Evolutionary conservation across 768 basidiomycete genomes (phyloP).

Genomic region (Agrocybe pediades): DNA sequence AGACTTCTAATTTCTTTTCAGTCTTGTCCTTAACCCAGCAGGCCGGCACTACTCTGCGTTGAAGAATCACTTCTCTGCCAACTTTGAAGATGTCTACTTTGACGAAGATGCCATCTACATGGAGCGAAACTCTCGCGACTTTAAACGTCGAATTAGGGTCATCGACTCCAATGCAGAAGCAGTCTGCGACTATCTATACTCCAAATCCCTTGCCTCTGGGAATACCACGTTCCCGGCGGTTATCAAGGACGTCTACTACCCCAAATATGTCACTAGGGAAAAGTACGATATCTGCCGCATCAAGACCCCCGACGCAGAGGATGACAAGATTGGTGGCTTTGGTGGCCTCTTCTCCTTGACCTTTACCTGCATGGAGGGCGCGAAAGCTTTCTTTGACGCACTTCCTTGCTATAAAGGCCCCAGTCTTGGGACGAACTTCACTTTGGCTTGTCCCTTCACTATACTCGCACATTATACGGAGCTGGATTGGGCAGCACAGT

Average conservation of each 20-base stretch:
- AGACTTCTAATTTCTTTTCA: constrained; percentile 28
- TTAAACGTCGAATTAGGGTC: constrained; percentile 66
- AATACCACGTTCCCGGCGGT: constrained; percentile 34
- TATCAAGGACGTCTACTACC: constrained; percentile 88
- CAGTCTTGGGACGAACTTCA: constrained; percentile 93
- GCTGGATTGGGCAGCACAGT: constrained; percentile 87
- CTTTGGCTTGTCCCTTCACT: constrained; percentile 91
- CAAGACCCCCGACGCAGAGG: constrained; percentile 34
- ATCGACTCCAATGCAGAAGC: constrained; percentile 86
- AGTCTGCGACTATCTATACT: constrained; percentile 76
- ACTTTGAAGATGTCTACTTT: constrained; percentile 87
- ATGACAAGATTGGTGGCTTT: constrained; percentile 54
- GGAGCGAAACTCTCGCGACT: constrained; percentile 98
- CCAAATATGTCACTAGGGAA: constrained; percentile 73
- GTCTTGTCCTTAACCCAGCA: constrained; percentile 85
- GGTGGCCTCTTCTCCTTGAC: constrained; percentile 89
- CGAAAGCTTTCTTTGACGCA: constrained; percentile 81
- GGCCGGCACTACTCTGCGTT: constrained; percentile 68
- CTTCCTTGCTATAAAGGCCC: constrained; percentile 89
- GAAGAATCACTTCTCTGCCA: constrained; percentile 54
- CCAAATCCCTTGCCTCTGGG: constrained; percentile 50
- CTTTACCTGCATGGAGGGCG: constrained; percentile 70
- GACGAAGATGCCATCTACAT: constrained; percentile 93
- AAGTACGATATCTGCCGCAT: constrained; percentile 75
- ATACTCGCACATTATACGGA: constrained; percentile 90